Evolutionary conservation across 192 early-diverging fungal species (phyloP).

Genomic region (Entomortierella chlamydospora): DNA sequence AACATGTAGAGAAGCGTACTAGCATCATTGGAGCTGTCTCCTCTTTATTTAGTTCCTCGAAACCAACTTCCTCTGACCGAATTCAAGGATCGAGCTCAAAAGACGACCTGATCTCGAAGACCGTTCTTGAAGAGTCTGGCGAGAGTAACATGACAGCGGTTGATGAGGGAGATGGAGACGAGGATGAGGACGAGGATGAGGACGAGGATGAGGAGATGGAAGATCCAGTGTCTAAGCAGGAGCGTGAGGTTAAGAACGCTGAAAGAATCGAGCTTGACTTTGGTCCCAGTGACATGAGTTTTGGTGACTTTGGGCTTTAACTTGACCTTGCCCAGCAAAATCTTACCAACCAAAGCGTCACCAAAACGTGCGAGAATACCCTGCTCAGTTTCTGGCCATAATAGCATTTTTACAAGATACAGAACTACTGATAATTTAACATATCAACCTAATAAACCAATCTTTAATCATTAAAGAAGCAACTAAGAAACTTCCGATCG

Average conservation of each 20-base stretch:
- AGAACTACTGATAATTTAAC: too few species aligned
- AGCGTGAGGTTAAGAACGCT: conserved; percentile 29
- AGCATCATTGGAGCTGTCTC: conserved; percentile 36
- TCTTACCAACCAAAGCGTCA: too few species aligned
- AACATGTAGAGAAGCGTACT: conserved; percentile 30
- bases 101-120: conserved; percentile 14
- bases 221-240: conserved; percentile 19
- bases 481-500: too few species aligned
- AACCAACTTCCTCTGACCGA: background rate
- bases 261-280: conserved; percentile 44
- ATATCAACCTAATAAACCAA: too few species aligned
- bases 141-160: too few species aligned
- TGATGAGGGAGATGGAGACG: conserved; percentile 6
- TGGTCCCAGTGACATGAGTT: conserved; percentile 11
- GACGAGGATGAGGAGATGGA: conserved; percentile 10
- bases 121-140: background rate
- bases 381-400: too few species aligned
- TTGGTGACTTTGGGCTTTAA: conserved; percentile 36
- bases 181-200: conserved; percentile 11
- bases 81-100: conserved; percentile 14
- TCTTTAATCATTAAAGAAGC: too few species aligned
- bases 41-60: conserved; percentile 22
- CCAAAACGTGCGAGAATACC: too few species aligned
- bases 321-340: background rate
- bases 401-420: too few species aligned